phyloP scores from a whole-genome alignment of 768 basidiomycete genomes.

The Serendipita vermifera region DNA sequence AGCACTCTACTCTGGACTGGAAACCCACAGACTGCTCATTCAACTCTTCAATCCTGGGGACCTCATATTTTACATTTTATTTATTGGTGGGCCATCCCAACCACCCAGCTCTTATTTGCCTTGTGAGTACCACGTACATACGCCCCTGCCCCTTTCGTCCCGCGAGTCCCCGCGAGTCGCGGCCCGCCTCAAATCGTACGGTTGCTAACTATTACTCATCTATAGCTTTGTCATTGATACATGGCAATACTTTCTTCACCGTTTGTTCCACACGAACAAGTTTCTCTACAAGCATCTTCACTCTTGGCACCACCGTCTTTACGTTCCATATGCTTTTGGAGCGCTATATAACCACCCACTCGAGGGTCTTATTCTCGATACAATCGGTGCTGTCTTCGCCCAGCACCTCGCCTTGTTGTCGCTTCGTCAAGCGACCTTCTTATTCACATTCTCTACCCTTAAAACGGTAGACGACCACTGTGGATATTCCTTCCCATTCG shows the following conservation, averaged over 20 bases:
- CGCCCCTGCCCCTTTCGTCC: neutral
- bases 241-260: constrained; percentile 96
- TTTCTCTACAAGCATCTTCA: constrained; percentile 87
- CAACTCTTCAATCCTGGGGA: neutral
- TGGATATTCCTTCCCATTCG: constrained; percentile 80
- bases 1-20: constrained; percentile 7
- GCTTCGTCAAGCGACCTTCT: constrained; percentile 66
- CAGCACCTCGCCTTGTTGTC: constrained; percentile 56
- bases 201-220: neutral
- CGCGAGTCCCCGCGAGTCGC: neutral
- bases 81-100: constrained; percentile 92
- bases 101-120: constrained; percentile 55
- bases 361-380: constrained; percentile 86
- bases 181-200: too few relatives aligned
- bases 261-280: constrained; percentile 78
- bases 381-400: constrained; percentile 64
- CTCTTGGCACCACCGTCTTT: constrained; percentile 88
- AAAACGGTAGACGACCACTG: constrained; percentile 97
- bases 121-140: constrained; percentile 80
- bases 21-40: neutral
- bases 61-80: constrained; percentile 39
- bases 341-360: constrained; percentile 95
- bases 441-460: constrained; percentile 71
- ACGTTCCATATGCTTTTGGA: constrained; percentile 94
- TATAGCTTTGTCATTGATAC: constrained; percentile 85